Evolutionary conservation across 768 basidiomycete genomes (phyloP), one percentile per base, ranked within the genome.

Genomic region (Gyrodon lividus): DNA sequence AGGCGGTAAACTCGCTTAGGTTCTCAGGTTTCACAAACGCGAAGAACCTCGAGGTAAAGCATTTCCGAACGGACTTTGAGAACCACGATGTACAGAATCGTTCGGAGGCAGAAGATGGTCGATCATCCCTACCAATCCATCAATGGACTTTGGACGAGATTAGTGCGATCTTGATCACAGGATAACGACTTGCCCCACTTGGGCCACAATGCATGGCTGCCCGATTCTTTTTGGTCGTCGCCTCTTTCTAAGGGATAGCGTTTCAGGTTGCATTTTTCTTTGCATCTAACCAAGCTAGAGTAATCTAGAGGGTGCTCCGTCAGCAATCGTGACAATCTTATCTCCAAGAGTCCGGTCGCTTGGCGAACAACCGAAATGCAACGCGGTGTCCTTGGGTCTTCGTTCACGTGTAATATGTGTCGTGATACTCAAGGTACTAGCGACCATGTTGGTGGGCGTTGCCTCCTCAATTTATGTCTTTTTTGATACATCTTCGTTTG

Each of bases 351-450:
- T 17, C 46, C 56, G 48, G 46, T 51, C 43, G 46, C 45, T 42
- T 59, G 54, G 48, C 61, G 56, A 43, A 49, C 55, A 48, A 54
- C 72, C 56, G 58, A 51, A 48, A 52, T 55, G 30, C 52, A 58
- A 56, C 55, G 45, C 56, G 67, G 62, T 69, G 64, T 58, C 69
- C 48, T 59, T 60, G 67, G 61, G 59, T 54, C 66, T 35, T 55
- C 59, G 17, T 46, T 52, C 66, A 57, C 64, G 64, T 61, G 64
- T 66, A 57, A 43, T 56, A 56, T 58, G 63, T 68, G 57, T 63
- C 59, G 67, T 68, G 64, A 62, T 59, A 43, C 38, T 46, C 58
- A 54, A 63, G 51, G 55, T 30, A 64, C 60, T 64, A 48, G 64
- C 66, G 66, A 64, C 58, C 42, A 62, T 35, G 52, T 55, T 57